A percentile compares a stretch with the other conserved stretches of the same genome.
Evolutionary conservation across 352 stramenopile genomes (phyloP).

Genomic region (Phytophthora idaei): DNA sequence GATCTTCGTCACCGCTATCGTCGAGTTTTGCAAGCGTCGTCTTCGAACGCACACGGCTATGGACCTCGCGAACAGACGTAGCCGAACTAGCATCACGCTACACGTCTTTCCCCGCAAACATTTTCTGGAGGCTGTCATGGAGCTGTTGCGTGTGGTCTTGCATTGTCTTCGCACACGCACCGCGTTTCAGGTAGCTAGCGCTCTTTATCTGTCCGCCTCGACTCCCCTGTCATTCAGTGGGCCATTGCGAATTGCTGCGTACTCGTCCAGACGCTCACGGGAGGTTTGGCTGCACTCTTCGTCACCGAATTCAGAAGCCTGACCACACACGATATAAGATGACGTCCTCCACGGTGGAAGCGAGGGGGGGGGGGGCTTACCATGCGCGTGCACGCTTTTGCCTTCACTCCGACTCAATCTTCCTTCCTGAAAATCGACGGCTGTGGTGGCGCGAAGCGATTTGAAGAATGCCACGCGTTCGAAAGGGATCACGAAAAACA

Average conservation of each 20-base stretch:
- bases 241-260: neutral
- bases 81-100: neutral
- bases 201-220: neutral
- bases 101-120: no score
- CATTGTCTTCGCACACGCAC: neutral
- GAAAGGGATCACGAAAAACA: neutral
- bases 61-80: no score
- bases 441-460: neutral
- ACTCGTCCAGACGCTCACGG: neutral
- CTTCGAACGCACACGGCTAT: neutral
- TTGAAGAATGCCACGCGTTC: neutral
- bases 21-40: neutral
- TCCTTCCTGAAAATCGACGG: neutral
- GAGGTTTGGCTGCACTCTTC: neutral
- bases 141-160: neutral
- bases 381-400: neutral
- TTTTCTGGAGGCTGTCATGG: no score
- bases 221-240: neutral
- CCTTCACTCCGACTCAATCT: neutral
- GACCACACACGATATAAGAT: neutral
- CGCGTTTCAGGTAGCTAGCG: neutral
- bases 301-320: neutral
- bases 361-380: neutral
- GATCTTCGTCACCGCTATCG: neutral
- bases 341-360: neutral